Evolutionary conservation across 1,284 basidiomycete genomes (phyloP), one percentile per base, ranked within the genome.

Genomic region (Amylostereum chailletii): DNA sequence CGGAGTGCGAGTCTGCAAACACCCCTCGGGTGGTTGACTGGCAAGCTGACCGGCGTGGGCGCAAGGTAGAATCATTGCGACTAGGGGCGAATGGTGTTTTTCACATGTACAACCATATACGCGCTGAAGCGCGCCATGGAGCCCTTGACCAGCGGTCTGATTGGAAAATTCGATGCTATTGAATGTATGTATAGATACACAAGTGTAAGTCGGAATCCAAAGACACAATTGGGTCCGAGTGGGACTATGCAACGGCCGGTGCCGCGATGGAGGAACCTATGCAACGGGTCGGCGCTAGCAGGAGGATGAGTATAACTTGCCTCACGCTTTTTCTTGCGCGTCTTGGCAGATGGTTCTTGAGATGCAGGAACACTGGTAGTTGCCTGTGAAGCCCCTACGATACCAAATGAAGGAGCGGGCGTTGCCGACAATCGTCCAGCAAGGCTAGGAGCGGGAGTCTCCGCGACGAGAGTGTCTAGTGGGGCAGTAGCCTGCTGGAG

Each of bases 11-110:
- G 75, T 46, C 55, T 86, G 47, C 84, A 81, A 57, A 81, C 83
- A 39, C 86, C 86, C n/a, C 66, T 90, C 1, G 83, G 80, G 10
- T 90, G 87, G 86, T 62, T 90, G 42, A 82, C 86, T n/a, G 81
- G 76, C 41, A 86, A 77, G 62, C 63, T 89, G 42, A 75, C 82
- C 3, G 83, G 83, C 33, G 79, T 74, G 38, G 74, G 77, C 46
- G 67, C 75, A 48, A 72, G 78, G 64, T 80, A 19, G 19, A 19
- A 19, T 19, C 19, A 19, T 19, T 19, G 19, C 19, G 19, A 19
- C 19, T 19, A 19, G 19, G 19, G 19, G 19, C 19, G 19, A 19
- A 19, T 19, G 19, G 19, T 19, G 19, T 19, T 19, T 19, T 19
- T 19, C 19, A 19, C 19, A 19, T 19, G 19, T 19, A 19, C 19